Conservation (phyloP, 2,329 filamentous ascomycete species). For the Alternaria arborescens region DNA sequence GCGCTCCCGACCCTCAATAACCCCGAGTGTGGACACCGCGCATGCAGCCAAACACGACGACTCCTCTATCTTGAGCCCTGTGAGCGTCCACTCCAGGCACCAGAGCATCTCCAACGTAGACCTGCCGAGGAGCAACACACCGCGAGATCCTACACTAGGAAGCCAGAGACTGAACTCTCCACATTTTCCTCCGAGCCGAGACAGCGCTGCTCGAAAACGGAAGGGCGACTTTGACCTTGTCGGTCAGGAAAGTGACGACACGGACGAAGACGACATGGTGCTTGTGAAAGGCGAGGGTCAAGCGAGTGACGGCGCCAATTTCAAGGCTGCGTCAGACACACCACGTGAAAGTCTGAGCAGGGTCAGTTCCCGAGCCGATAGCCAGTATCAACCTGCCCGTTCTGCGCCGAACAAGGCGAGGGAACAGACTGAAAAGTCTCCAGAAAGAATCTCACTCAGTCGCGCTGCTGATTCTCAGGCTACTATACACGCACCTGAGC, state of each 20-base stretch:
- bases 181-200: constrained; percentile 30
- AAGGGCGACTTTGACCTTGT: constrained; percentile 35
- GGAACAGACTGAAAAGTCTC: constrained; percentile 34
- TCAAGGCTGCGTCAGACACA: constrained; percentile 32
- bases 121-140: constrained; percentile 25
- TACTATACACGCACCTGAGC: constrained; percentile 36
- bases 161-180: constrained; percentile 26
- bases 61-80: constrained; percentile 35
- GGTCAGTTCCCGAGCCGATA: constrained; percentile 36
- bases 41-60: constrained; percentile 38
- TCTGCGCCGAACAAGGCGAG: constrained; percentile 30
- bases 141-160: constrained; percentile 24
- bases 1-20: constrained; percentile 41
- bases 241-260: constrained; percentile 44
- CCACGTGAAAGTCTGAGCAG: constrained; percentile 32
- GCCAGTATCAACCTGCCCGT: constrained; percentile 32
- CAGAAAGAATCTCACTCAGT: constrained; percentile 33
- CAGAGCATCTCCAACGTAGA: constrained; percentile 32
- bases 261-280: constrained; percentile 44
- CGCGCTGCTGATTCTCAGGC: constrained; percentile 34
- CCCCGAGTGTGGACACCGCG: constrained; percentile 31
- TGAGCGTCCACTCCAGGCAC: constrained; percentile 34
- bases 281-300: constrained; percentile 36
- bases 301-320: constrained; percentile 30
- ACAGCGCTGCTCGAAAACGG: constrained; percentile 29